Conservation (phyloP, 2,329 filamentous ascomycete species). For the Myriosclerotinia curreyana region DNA sequence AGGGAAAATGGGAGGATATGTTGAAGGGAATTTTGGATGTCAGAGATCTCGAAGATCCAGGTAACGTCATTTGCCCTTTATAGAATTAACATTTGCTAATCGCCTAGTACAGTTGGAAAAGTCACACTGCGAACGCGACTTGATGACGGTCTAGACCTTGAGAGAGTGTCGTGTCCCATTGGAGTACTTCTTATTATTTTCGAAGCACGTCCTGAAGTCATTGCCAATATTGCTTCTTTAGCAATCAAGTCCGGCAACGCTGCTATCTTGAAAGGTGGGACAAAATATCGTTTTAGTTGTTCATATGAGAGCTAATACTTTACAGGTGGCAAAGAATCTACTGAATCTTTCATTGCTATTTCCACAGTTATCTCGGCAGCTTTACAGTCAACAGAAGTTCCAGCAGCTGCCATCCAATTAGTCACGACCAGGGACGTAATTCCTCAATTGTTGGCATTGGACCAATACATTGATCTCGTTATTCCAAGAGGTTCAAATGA, state of each 20-base stretch:
- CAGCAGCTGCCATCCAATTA: conserved; percentile 84
- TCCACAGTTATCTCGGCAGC: conserved; percentile 79
- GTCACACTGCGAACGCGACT: conserved; percentile 79
- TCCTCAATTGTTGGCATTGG: conserved; percentile 78
- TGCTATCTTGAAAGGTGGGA: conserved; percentile 81
- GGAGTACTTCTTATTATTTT: conserved; percentile 98
- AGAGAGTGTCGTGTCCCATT: conserved; percentile 89
- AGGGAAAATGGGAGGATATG: conserved; percentile 98
- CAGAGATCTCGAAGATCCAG: conserved; percentile 75
- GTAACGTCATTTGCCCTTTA: conserved; percentile 45
- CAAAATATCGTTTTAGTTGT: neutral
- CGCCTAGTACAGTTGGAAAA: conserved; percentile 63
- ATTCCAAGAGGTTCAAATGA: conserved; percentile 65
- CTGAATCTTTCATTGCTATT: conserved; percentile 90
- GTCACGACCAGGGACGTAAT: conserved; percentile 92
- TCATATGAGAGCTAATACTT: conserved; percentile 4
- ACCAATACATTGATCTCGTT: conserved; percentile 87
- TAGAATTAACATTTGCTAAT: conserved; percentile 19
- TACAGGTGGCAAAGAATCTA: conserved; percentile 88
- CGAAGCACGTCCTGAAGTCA: conserved; percentile 94
- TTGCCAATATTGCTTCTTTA: conserved; percentile 93
- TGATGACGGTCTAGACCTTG: conserved; percentile 80
- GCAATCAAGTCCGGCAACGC: conserved; percentile 97
- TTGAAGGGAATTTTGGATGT: conserved; percentile 91
- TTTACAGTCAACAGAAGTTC: conserved; percentile 69